Evolutionary conservation across 306 rosid genomes (phyloP), one percentile per base, ranked within the genome.

Genomic region (Castanea sativa): DNA sequence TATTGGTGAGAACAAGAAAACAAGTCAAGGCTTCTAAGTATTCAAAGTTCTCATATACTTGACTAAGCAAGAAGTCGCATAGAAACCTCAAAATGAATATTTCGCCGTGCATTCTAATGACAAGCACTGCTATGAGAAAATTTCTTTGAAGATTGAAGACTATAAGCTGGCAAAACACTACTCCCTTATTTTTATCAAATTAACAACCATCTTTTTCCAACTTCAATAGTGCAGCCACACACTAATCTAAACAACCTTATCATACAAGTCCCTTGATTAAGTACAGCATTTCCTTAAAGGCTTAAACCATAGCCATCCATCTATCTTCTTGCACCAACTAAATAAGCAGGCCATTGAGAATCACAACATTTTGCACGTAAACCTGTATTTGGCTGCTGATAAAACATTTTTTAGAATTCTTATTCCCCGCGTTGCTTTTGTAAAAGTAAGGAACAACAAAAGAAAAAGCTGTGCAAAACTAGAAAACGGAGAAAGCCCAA

Each of bases 1-100:
- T 23, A 45, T 89, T 75, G 81, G 87, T 65, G 16, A 30, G 53
- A 20, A 65, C 5, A 72, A 4, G 13, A 53, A 30, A 72, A 72
- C 53, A 13, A 41, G 33, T 43, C 30, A 55, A 7, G 10, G 41
- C 51, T 69, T 6, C 27, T 41, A 73, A 32, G 23, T 55, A 8
- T 43, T 20, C 2, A 18, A 65, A 61, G 4, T 63, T 75, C 33
- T 76, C 64, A 81, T 79, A 53, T 49, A 61, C 9, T 49, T 2
- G 23, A 64, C 51, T 57, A 63, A 75, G 20, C 29, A 27, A 75
- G 35, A 73, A 65, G 21, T 76, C 78, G 45, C 33, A 79, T 74
- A 65, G 76, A 21, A 56, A 74, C 80, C n/a, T 49, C 20, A 57
- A 60, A 30, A 38, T 59, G 7, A 57, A 59, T 71, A 70, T 74